Conservation (phyloP, 2,329 filamentous ascomycete species). For the Xylariaceae sp. region DNA sequence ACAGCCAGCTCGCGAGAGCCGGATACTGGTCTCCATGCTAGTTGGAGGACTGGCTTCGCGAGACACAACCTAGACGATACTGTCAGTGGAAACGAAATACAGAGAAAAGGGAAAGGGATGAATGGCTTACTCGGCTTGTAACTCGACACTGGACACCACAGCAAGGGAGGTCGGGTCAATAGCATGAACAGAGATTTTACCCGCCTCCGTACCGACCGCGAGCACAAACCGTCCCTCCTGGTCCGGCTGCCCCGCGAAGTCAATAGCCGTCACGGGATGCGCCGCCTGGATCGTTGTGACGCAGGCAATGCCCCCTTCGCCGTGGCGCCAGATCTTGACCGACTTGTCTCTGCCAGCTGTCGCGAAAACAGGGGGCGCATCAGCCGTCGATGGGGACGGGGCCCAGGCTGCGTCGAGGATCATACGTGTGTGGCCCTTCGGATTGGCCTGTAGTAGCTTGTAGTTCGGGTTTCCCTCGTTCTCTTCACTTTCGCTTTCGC, state of each 20-base stretch:
- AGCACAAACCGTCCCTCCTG: conserved; percentile 38
- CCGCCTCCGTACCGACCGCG: conserved; percentile 54
- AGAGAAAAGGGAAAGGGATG: neutral
- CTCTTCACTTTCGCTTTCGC: conserved; percentile 31
- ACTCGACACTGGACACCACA: conserved; percentile 34
- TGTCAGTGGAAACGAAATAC: neutral
- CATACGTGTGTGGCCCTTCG: conserved; percentile 88
- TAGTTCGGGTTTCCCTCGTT: conserved; percentile 40
- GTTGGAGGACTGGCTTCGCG: conserved; percentile 59
- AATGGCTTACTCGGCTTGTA: conserved; percentile 38
- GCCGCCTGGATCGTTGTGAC: conserved; percentile 49
- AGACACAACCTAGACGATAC: conserved; percentile 41
- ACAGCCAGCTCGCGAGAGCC: conserved; percentile 42
- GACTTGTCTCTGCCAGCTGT: conserved; percentile 88
- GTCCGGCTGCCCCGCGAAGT: conserved; percentile 47
- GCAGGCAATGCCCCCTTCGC: conserved; percentile 42
- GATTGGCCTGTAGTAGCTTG: conserved; percentile 57
- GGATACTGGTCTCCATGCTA: conserved; percentile 60
- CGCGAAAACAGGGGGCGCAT: conserved; percentile 56
- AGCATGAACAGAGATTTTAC: conserved; percentile 41
- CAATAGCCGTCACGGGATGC: conserved; percentile 64
- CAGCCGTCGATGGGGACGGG: conserved; percentile 49
- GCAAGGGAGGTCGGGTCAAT: conserved; percentile 38
- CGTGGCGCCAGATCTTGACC: conserved; percentile 62
- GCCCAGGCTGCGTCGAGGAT: conserved; percentile 86